Evolutionary conservation across 202 grass and related monocot genomes (phyloP), one percentile per base, ranked within the genome.

Genomic region (Elaeis oleifera): DNA sequence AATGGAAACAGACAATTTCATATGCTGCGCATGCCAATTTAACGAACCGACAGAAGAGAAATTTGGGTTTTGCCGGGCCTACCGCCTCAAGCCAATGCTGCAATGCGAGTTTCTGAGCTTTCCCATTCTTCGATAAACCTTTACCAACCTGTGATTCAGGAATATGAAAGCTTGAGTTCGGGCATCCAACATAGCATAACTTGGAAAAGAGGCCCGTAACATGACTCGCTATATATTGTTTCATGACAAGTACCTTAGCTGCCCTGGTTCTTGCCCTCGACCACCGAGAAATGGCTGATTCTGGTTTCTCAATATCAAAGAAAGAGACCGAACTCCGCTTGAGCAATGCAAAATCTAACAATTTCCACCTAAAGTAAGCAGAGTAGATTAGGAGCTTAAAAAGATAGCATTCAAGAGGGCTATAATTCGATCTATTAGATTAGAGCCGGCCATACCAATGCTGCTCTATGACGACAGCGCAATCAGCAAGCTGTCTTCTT

Each of bases 41-140:
- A 44, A 44, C 11, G 1, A 44, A 44, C 11, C 3, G 8, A 44
- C 9, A 13, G 36, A 14, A 44, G 11, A 44, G 13, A 44, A 13
- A 3, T 13, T 60, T 23, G 32, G 23, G 44, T 52, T 5, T 39
- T 8, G 24, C 0, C 13, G 22, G 22, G 67, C 88, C 51, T 63
- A 97, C 94, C 55, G 94, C 94, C 67, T 97, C 94, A 1, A 97
- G 94, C 94, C 94, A 97, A 56, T 97, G 94, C 74, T 97, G 94
- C 67, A 97, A 21, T 0, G 94, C 85, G 0, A 97, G 85, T 64
- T 97, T 97, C 78, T 86, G 94, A 16, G 94, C 94, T 51, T 97
- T 97, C 1, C 84, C 84, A 26, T 97, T 82, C 77, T 97, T 92
- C 2, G 85, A 88, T 74, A 97, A 58, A 6, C 94, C 94, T 90